Evolutionary conservation across 768 basidiomycete species (phyloP).

Genomic region (Rubroboletus satanas): DNA sequence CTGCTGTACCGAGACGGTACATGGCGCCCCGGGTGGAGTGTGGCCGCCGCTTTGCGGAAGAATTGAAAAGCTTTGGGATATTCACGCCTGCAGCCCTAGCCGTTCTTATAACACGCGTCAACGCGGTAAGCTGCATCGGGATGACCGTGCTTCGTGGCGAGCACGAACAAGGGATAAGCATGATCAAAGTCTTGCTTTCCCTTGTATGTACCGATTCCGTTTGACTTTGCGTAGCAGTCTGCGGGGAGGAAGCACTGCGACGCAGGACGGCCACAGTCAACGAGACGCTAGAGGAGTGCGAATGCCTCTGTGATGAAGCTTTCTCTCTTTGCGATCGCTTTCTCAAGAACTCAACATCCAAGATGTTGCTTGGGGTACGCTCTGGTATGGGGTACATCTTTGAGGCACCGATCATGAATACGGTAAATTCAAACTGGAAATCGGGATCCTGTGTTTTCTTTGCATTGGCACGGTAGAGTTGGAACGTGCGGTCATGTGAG

Average conservation of each 20-base stretch:
- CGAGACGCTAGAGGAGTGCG: slow-evolving; percentile 80
- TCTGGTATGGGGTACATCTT: slow-evolving; percentile 81
- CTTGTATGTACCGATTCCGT: slow-evolving; percentile 93
- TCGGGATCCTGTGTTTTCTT: slow-evolving; percentile 99
- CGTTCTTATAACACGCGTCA: slow-evolving; percentile 97
- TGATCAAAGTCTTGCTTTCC: slow-evolving; percentile 94
- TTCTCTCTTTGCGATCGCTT: slow-evolving; percentile 76
- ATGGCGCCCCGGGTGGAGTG: slow-evolving; percentile 92
- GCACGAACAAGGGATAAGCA: slow-evolving; percentile 92
- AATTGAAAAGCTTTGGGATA: slow-evolving; percentile 88
- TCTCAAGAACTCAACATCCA: slow-evolving; percentile 82
- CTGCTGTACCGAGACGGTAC: slow-evolving; percentile 94
- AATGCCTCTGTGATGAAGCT: slow-evolving; percentile 88
- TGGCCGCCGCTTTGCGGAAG: slow-evolving; percentile 90
- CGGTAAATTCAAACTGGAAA: slow-evolving; percentile 96
- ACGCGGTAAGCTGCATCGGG: slow-evolving; percentile 94
- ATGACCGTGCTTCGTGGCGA: slow-evolving; percentile 96
- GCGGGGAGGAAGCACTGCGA: slow-evolving; percentile 93
- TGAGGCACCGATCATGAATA: slow-evolving; percentile 97
- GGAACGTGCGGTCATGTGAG: slow-evolving; percentile 92
- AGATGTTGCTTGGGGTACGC: slow-evolving; percentile 65
- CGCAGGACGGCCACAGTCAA: slow-evolving; percentile 89
- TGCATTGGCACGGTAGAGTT: slow-evolving; percentile 95
- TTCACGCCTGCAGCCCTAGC: slow-evolving; percentile 96
- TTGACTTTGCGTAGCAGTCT: slow-evolving; percentile 80